Evolutionary conservation across 2,329 filamentous ascomycete species (phyloP), one percentile per base, ranked within the genome.

Genomic region (Knufia fluminis): DNA sequence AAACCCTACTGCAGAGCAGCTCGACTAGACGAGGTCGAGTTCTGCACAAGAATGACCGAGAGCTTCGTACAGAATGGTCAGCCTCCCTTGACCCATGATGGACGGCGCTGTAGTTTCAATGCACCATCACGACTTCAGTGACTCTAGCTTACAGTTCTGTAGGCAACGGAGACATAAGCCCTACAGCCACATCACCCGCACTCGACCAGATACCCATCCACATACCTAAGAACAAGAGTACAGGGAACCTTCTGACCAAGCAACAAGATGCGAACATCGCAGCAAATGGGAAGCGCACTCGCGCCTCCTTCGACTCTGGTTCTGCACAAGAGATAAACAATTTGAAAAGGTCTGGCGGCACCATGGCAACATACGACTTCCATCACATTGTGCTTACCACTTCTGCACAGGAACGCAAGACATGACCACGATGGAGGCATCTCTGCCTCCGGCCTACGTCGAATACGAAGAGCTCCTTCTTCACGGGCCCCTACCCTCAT

Each of bases 341-440:
- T 60, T 72, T 87, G 67, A 76, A 83, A 68, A 89, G 85, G 86
- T 92, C 68, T 66, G 80, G 4, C 39, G 48, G 52, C 43, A 50
- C 51, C 46, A 26, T 17, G 14, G 6, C 16, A 36, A 14, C 24
- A 23, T 26, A 6, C 24, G 12, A 14, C 9, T 3, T 16, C 19
- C 33, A 19, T 12, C 22, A 45, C 24, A 7, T 33, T 32, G 12
- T n/a, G n/a, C 24, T 20, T n/a, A 45, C 24, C 24, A 32, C n/a
- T 10, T 10, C n/a, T 16, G 10, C 33, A 28, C 20, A 40, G 17
- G 46, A 45, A 32, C 62, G 80, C 88, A 62, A 78, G 94, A 64
- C 78, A 94, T 64, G 89, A 91, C 68, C 87, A 91, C 69, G 89
- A 94, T 62, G 86, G 92, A 74, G 87, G 87, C 59, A 71, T 92